phyloP scores from a whole-genome alignment of 1,139 yeast species.

The Diutina mesorugosa region DNA sequence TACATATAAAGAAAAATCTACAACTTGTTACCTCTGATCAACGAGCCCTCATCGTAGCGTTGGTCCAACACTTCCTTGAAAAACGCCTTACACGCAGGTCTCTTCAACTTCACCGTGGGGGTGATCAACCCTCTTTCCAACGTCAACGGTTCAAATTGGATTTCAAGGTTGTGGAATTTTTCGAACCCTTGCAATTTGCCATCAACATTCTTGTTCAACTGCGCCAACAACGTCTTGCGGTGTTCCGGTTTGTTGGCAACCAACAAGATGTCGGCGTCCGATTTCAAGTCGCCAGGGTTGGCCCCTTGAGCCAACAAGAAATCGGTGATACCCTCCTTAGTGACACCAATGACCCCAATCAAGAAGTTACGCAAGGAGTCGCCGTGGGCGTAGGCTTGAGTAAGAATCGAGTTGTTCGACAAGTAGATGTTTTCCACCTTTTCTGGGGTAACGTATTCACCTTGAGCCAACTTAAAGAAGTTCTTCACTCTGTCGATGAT shows the following conservation, averaged over 20 bases:
- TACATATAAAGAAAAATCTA: constrained; percentile 4
- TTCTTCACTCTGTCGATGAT: constrained; percentile 9
- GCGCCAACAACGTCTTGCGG: not conserved
- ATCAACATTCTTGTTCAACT: constrained; percentile 2
- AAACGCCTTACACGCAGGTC: constrained; percentile 26
- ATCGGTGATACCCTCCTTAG: constrained; percentile 5
- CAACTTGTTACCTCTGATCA: constrained; percentile 11
- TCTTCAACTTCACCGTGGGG: constrained; percentile 64
- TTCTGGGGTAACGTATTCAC: constrained; percentile 10
- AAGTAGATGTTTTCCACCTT: constrained; percentile 8
- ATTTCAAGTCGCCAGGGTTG: not conserved
- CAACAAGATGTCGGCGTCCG: not conserved
- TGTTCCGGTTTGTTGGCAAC: not conserved
- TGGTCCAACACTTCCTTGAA: constrained; percentile 33
- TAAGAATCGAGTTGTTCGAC: constrained; percentile 6
- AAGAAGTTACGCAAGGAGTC: constrained; percentile 7
- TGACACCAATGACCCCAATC: constrained; percentile 8
- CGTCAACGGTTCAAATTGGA: constrained; percentile 56
- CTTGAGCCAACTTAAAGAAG: constrained; percentile 10
- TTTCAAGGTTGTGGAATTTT: constrained; percentile 44
- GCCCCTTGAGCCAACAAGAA: constrained; percentile 5
- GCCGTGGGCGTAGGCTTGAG: constrained; percentile 8
- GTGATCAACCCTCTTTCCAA: constrained; percentile 54
- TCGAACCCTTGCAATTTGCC: constrained; percentile 38
- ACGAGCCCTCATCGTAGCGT: constrained; percentile 50